Evolutionary conservation across 192 early-diverging fungal species (phyloP).

Genomic region (Backusella macrospora): DNA sequence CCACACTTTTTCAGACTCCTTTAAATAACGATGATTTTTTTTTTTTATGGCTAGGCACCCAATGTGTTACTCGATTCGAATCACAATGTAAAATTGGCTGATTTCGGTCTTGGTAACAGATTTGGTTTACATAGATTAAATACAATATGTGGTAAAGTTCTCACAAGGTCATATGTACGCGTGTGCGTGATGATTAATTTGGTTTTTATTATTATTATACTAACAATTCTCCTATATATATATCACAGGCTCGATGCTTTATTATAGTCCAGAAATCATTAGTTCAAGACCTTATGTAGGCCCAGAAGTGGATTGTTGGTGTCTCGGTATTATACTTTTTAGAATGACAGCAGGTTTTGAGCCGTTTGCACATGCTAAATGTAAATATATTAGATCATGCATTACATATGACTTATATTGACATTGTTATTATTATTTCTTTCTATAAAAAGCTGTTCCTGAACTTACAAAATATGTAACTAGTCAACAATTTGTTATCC

Average conservation of each 20-base stretch:
- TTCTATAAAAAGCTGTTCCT: conserved; percentile 36
- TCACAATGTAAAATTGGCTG: conserved; percentile 80
- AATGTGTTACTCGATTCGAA: conserved; percentile 80
- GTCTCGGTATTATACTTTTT: conserved; percentile 87
- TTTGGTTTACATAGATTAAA: conserved; percentile 72
- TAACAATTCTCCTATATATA: neutral
- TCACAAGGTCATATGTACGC: neutral
- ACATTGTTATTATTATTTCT: conserved; percentile 4
- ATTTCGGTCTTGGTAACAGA: conserved; percentile 90
- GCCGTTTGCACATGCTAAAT: conserved; percentile 49
- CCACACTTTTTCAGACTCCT: conserved; percentile 6
- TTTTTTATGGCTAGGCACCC: conserved; percentile 37
- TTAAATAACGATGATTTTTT: neutral
- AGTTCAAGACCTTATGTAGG: conserved; percentile 86
- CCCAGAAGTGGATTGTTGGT: conserved; percentile 95
- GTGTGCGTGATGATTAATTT: neutral
- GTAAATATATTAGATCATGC: conserved; percentile 11
- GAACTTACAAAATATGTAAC: conserved; percentile 53
- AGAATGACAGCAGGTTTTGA: conserved; percentile 66
- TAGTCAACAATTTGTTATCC: conserved; percentile 41
- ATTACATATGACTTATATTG: neutral
- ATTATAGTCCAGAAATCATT: conserved; percentile 88
- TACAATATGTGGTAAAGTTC: conserved; percentile 80
- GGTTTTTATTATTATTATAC: conserved; percentile 4
- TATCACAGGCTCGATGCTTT: conserved; percentile 74